Percentiles rank a stretch among this genome's conserved stretches.
Conservation (phyloP, 2,329 filamentous ascomycete genomes). For the Pyrenochaeta sp. region DNA sequence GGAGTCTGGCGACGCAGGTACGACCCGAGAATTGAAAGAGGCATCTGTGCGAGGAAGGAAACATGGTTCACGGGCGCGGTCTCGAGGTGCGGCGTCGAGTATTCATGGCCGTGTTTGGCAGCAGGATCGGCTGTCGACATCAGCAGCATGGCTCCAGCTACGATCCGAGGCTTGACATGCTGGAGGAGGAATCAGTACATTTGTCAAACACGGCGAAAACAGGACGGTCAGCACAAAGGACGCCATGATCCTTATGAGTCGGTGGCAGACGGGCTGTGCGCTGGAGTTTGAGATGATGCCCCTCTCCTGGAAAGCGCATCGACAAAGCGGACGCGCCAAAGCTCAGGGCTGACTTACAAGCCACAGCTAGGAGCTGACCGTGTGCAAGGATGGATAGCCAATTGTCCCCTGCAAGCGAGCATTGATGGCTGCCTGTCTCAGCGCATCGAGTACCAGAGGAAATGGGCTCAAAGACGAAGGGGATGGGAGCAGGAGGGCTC, state of each 20-base stretch:
- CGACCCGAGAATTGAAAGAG: slow-evolving; percentile 43
- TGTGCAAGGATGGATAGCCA: slow-evolving; percentile 22
- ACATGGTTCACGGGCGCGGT: slow-evolving; percentile 27
- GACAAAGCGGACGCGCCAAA: slow-evolving; percentile 19
- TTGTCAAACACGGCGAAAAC: slow-evolving; percentile 9
- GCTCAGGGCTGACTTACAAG: slow-evolving; percentile 36
- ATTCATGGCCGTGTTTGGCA: slow-evolving; percentile 43
- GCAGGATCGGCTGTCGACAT: slow-evolving; percentile 48
- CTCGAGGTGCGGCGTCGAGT: slow-evolving; percentile 30
- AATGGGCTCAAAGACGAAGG: too few relatives aligned
- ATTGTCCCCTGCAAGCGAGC: slow-evolving; percentile 7
- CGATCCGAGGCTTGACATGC: slow-evolving; percentile 21
- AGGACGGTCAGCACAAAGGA: slow-evolving; percentile 16
- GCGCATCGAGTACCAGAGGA: slow-evolving; percentile 1
- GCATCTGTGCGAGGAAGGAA: slow-evolving; percentile 41
- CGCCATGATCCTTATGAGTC: slow-evolving; percentile 24
- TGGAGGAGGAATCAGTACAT: slow-evolving; percentile 22
- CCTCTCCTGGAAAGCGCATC: slow-evolving; percentile 17
- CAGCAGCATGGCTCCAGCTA: slow-evolving; percentile 42
- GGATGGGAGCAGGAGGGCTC: too few relatives aligned
- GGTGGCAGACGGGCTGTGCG: slow-evolving; percentile 26
- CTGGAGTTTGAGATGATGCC: slow-evolving; percentile 26
- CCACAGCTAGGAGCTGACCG: slow-evolving; percentile 30
- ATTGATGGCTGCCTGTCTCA: slow-evolving; percentile 4
- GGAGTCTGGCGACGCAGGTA: slow-evolving; percentile 34